Evolutionary conservation across 1,139 yeast species (phyloP).

Genomic region (Yamadazyma aaseri): DNA sequence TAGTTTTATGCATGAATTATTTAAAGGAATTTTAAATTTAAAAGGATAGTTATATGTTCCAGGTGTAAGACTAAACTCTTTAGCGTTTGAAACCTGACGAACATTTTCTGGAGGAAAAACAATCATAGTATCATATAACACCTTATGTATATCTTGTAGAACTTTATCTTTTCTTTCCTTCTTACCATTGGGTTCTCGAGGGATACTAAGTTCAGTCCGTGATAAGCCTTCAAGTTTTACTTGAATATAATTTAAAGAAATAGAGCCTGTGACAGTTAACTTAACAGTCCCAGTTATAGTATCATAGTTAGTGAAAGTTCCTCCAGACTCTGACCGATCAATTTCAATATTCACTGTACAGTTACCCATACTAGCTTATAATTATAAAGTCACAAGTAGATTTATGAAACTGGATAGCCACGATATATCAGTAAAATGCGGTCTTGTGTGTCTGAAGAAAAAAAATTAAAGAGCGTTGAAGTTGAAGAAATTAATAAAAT

Average conservation of each 20-base stretch:
- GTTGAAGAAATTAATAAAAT: background rate
- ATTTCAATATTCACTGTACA: slow-evolving; percentile 38
- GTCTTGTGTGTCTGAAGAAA: too few species aligned
- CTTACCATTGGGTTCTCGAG: slow-evolving; percentile 18
- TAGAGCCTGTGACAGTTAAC: slow-evolving; percentile 44
- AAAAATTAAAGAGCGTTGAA: too few species aligned
- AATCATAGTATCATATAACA: slow-evolving; percentile 52
- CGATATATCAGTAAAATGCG: too few species aligned
- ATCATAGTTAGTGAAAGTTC: slow-evolving; percentile 55
- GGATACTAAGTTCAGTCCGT: slow-evolving; percentile 34
- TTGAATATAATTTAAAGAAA: slow-evolving; percentile 50
- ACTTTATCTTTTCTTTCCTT: slow-evolving; percentile 19
- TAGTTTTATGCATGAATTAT: slow-evolving; percentile 46
- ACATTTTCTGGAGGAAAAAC: slow-evolving; percentile 65
- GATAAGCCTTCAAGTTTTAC: slow-evolving; percentile 62
- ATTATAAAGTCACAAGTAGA: too few species aligned
- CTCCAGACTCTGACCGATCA: slow-evolving; percentile 34
- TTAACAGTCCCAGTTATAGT: slow-evolving; percentile 46
- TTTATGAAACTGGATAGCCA: too few species aligned
- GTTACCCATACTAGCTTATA: slow-evolving; percentile 11
- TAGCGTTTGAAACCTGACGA: slow-evolving; percentile 43
- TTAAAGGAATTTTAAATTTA: slow-evolving; percentile 52
- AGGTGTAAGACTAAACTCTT: slow-evolving; percentile 58
- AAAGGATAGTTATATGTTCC: slow-evolving; percentile 62
- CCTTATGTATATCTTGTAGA: slow-evolving; percentile 50